phyloP scores from a whole-genome alignment of 257 asterid species.

The Penstemon eatonii region DNA sequence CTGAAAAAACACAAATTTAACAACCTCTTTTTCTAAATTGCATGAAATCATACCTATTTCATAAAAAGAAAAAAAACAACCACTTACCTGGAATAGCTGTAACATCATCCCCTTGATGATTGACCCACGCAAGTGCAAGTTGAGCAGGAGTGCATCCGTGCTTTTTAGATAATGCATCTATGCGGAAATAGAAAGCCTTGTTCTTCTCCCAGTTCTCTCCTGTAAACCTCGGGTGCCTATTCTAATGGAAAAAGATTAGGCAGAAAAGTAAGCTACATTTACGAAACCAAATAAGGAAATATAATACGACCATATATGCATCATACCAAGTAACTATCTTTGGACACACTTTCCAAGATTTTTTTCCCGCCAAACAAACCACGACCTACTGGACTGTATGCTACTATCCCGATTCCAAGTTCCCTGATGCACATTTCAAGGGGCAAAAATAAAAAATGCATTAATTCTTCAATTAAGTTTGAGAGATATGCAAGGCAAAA shows the following conservation, averaged over 20 bases:
- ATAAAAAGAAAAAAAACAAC: not conserved
- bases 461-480: too few species aligned
- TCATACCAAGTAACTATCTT: slow-evolving; percentile 47
- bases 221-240: slow-evolving; percentile 51
- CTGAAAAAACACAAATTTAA: too few species aligned
- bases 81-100: slow-evolving; percentile 61
- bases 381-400: slow-evolving; percentile 56
- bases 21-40: too few species aligned
- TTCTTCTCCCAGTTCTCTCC: slow-evolving; percentile 1
- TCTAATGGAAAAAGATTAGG: slow-evolving; percentile 28
- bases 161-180: too few species aligned
- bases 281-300: not conserved
- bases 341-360: slow-evolving; percentile 37
- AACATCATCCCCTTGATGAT: slow-evolving; percentile 55
- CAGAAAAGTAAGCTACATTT: not conserved
- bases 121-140: slow-evolving; percentile 66
- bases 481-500: too few species aligned
- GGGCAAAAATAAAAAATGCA: not conserved
- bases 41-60: too few species aligned
- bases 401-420: slow-evolving; percentile 55
- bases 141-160: too few species aligned
- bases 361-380: slow-evolving; percentile 61
- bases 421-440: slow-evolving; percentile 33
- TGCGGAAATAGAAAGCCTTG: too few species aligned
- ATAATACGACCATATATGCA: not conserved